Evolutionary conservation across 2,329 filamentous ascomycete species (phyloP).

Genomic region (Nemania sp.): DNA sequence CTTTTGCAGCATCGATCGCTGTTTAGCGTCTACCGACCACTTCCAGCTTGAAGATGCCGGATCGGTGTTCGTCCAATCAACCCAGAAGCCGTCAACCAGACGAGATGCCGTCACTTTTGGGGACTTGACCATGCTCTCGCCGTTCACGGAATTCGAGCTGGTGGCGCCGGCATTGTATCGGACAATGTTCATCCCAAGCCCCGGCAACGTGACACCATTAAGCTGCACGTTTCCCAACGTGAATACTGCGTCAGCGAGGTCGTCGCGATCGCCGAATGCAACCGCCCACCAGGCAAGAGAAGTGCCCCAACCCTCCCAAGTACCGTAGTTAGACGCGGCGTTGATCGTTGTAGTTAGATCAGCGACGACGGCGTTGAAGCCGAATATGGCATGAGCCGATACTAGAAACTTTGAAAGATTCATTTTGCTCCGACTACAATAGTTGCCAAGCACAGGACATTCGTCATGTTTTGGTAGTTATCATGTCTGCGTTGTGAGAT

Average conservation of each 20-base stretch:
- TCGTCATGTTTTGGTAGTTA: neutral
- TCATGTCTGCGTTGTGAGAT: neutral
- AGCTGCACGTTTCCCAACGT: slow-evolving; percentile 40
- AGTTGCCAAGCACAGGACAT: too few species aligned
- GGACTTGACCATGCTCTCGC: slow-evolving; percentile 44
- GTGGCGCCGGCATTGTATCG: slow-evolving; percentile 50
- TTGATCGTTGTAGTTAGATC: slow-evolving; percentile 42
- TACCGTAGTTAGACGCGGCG: slow-evolving; percentile 44
- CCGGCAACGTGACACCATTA: slow-evolving; percentile 41
- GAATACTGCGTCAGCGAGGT: slow-evolving; percentile 49
- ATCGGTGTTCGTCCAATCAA: slow-evolving; percentile 43
- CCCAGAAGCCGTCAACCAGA: slow-evolving; percentile 48
- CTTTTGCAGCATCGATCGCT: slow-evolving; percentile 46
- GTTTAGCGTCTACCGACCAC: slow-evolving; percentile 47
- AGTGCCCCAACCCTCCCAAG: slow-evolving; percentile 51
- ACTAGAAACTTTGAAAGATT: neutral
- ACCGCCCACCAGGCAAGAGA: slow-evolving; percentile 51
- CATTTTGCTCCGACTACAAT: slow-evolving; percentile 8
- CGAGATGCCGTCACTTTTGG: slow-evolving; percentile 40
- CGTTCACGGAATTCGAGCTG: slow-evolving; percentile 43
- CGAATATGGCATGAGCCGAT: slow-evolving; percentile 5
- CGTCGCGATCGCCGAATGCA: slow-evolving; percentile 46
- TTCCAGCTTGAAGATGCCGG: slow-evolving; percentile 45
- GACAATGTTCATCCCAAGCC: slow-evolving; percentile 49
- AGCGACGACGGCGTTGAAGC: slow-evolving; percentile 13